Evolutionary conservation across 208 protist species (phyloP), one percentile per base, ranked within the genome.

Genomic region (Trypanosoma theileri): DNA sequence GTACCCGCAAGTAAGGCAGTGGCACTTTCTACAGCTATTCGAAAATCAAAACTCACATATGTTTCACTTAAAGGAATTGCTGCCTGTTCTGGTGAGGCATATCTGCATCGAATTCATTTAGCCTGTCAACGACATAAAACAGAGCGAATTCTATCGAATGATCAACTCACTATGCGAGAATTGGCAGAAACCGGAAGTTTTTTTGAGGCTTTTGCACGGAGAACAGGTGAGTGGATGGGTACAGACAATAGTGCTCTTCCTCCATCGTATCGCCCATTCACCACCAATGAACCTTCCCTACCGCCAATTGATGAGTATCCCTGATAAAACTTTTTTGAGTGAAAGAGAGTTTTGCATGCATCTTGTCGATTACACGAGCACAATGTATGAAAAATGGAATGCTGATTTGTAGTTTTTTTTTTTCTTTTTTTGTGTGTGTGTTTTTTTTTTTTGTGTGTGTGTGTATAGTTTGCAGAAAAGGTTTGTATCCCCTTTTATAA

Each of bases 271-370:
- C 42, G 67, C 11, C 66, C 75, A 11, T 94, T 89, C 59, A 85
- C 64, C 8, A 85, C 51, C 48, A 94, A 94, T 72, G 88, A 94
- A 50, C 88, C 88, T 0, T 90, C 85, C 8, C 67, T 82, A 1
- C 22, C 8, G 35, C 22, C 26, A 41, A 51, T 41, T 19, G 56
- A 65, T 26, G 48, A 50, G 19, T 35, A 35, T 35, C 1, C 28
- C 1, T 35, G 28, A 35, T 35, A 35, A 6, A 8, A 35, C 28
- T 35, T 35, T 35, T 51, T 51, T 10, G 26, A 17, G 14, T 57
- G 40, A 56, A 31, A 21, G 35, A 48, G 45, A 21, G 6, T 45
- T 48, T n/a, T 48, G 3, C 1, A 48, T 56, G 8, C n/a, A 35
- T 56, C 19, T 56, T 56, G 12, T 35, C 28, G 28, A 6, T 6